Evolutionary conservation across 805 yeast species (phyloP).

Genomic region (Yarrowia hollandica): DNA sequence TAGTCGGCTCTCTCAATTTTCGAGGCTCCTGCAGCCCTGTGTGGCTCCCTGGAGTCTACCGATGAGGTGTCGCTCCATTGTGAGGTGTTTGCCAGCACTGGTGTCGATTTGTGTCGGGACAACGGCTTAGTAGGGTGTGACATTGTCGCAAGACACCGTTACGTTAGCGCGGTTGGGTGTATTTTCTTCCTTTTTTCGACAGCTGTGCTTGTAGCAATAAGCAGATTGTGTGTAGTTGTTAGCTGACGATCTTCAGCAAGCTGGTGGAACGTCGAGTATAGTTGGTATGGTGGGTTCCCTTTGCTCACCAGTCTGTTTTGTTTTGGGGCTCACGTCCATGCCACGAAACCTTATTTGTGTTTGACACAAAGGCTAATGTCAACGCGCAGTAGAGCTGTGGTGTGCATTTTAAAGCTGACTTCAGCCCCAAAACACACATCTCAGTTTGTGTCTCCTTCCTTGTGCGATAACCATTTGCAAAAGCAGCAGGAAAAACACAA

Average conservation of each 20-base stretch:
- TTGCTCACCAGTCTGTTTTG: neutral
- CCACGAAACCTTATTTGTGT: neutral
- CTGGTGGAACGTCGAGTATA: neutral
- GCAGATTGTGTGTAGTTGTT: neutral
- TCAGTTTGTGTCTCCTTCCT: neutral
- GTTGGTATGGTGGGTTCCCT: neutral
- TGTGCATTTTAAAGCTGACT: neutral
- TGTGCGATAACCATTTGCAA: neutral
- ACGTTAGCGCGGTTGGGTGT: too few species aligned
- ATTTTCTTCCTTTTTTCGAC: too few species aligned
- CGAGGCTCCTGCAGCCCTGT: neutral
- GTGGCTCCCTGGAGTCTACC: neutral
- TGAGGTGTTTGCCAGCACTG: neutral
- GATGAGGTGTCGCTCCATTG: neutral
- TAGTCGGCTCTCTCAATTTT: neutral
- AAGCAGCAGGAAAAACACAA: neutral
- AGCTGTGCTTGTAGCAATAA: neutral
- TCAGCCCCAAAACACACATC: neutral
- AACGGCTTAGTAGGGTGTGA: neutral
- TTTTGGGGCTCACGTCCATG: conserved; percentile 8
- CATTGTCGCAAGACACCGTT: neutral
- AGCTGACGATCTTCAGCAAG: neutral
- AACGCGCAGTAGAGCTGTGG: neutral
- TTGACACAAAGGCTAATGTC: neutral
- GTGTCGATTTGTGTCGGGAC: conserved; percentile 14